Evolutionary conservation across 768 basidiomycete species (phyloP).

Genomic region (Tulasnella sp.): DNA sequence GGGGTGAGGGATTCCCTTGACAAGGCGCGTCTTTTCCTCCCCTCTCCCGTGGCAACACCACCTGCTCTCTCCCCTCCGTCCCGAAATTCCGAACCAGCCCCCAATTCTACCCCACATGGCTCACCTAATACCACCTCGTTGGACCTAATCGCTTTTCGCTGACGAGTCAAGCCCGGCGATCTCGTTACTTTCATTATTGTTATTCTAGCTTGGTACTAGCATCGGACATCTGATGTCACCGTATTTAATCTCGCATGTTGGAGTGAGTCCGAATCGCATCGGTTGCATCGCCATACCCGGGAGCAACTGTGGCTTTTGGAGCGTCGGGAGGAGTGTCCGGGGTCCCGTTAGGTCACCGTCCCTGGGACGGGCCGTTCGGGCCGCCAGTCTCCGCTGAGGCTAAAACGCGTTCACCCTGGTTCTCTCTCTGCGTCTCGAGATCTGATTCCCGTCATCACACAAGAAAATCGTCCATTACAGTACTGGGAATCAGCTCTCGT

Average conservation of each 20-base stretch:
- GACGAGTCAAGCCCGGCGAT: too few relatives aligned
- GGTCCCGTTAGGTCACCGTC: neutral
- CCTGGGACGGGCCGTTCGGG: slow-evolving; percentile 1
- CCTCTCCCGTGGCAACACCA: neutral
- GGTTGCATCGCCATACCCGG: neutral
- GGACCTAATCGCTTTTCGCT: neutral
- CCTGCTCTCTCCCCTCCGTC: slow-evolving; percentile 7
- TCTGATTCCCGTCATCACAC: slow-evolving; percentile 1
- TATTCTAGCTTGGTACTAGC: neutral
- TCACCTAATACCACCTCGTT: neutral
- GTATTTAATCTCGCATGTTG: neutral
- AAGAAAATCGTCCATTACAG: neutral
- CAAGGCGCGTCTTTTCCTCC: neutral
- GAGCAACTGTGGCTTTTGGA: too few relatives aligned
- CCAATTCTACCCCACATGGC: slow-evolving; percentile 7
- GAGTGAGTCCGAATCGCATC: neutral
- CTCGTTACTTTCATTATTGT: neutral
- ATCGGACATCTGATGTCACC: neutral
- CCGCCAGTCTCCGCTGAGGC: neutral
- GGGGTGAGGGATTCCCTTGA: neutral
- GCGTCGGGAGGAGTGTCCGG: neutral
- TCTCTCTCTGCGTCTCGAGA: neutral
- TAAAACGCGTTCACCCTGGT: slow-evolving; percentile 9
- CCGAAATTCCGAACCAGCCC: slow-evolving; percentile 7
- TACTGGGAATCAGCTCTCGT: slow-evolving; percentile 1